phyloP scores from a whole-genome alignment of 2,329 filamentous ascomycete species.

The Myotisia sp. region DNA sequence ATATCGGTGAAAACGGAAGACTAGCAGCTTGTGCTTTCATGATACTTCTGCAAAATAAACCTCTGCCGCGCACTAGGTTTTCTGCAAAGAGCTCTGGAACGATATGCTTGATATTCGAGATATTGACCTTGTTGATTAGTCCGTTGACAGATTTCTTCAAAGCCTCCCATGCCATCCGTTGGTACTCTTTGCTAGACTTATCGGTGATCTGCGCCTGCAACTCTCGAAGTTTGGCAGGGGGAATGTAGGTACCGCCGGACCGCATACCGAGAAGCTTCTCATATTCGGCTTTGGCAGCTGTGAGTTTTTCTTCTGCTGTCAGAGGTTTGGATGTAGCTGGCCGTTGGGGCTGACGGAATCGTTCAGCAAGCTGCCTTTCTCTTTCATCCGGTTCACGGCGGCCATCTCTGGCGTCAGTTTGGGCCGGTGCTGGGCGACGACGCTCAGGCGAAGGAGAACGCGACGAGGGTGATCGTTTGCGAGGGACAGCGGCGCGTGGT shows the following conservation, averaged over 20 bases:
- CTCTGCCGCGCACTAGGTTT: conserved; percentile 80
- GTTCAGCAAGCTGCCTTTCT: conserved; percentile 38
- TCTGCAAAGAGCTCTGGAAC: conserved; percentile 91
- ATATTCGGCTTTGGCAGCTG: conserved; percentile 79
- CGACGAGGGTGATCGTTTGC: conserved; percentile 44
- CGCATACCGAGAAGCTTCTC: conserved; percentile 83
- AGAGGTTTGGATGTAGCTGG: conserved; percentile 38
- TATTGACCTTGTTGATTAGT: conserved; percentile 97
- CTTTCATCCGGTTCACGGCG: conserved; percentile 39
- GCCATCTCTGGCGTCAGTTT: conserved; percentile 21
- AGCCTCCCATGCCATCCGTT: conserved; percentile 98
- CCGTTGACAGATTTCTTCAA: conserved; percentile 98
- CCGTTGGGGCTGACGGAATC: conserved; percentile 37
- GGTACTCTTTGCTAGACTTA: conserved; percentile 90
- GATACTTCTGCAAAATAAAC: conserved; percentile 85
- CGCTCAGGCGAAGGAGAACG: conserved; percentile 40
- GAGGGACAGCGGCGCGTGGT: conserved; percentile 35
- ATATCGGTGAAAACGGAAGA: conserved; percentile 90
- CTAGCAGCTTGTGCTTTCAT: conserved; percentile 97
- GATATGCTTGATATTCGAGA: conserved; percentile 93
- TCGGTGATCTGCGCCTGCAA: conserved; percentile 95
- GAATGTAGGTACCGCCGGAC: conserved; percentile 91
- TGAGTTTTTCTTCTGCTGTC: conserved; percentile 72
- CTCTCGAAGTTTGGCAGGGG: conserved; percentile 75
- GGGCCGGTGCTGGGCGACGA: conserved; percentile 36